Conservation (phyloP, 495 filamentous ascomycete genomes). For the Penicillium desertorum region DNA sequence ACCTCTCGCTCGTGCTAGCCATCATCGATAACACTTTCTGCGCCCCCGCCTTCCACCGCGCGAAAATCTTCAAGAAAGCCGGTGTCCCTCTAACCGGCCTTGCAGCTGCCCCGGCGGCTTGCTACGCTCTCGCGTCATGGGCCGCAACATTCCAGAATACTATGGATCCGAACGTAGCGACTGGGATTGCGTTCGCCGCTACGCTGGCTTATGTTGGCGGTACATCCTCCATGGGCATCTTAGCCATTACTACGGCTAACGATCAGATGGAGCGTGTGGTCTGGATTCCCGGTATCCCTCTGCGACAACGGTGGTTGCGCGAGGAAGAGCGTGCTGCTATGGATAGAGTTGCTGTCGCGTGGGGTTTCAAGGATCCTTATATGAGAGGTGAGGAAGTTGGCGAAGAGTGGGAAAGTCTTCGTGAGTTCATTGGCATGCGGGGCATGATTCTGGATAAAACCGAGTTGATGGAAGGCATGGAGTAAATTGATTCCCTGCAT, state of each 20-base stretch:
- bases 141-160: constrained; percentile 60
- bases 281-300: constrained; percentile 76
- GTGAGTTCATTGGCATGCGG: constrained; percentile 73
- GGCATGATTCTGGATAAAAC: constrained; percentile 88
- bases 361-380: constrained; percentile 82
- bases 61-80: constrained; percentile 58
- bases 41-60: constrained; percentile 66
- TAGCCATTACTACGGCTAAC: constrained; percentile 81
- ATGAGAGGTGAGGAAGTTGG: constrained; percentile 88
- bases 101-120: constrained; percentile 62
- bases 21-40: constrained; percentile 79
- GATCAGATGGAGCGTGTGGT: constrained; percentile 93
- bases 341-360: constrained; percentile 80
- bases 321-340: constrained; percentile 91
- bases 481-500: constrained; percentile 39
- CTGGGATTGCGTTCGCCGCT: constrained; percentile 75
- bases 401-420: constrained; percentile 79
- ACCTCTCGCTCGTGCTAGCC: constrained; percentile 71
- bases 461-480: constrained; percentile 89
- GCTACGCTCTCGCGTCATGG: constrained; percentile 64
- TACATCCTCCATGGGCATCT: constrained; percentile 73
- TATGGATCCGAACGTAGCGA: constrained; percentile 68
- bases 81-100: constrained; percentile 52
- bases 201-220: constrained; percentile 78
- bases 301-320: constrained; percentile 82